A percentile compares a stretch with the other conserved stretches of the same genome.
Conservation (phyloP, 768 basidiomycete species). For the Podaxis sp. region DNA sequence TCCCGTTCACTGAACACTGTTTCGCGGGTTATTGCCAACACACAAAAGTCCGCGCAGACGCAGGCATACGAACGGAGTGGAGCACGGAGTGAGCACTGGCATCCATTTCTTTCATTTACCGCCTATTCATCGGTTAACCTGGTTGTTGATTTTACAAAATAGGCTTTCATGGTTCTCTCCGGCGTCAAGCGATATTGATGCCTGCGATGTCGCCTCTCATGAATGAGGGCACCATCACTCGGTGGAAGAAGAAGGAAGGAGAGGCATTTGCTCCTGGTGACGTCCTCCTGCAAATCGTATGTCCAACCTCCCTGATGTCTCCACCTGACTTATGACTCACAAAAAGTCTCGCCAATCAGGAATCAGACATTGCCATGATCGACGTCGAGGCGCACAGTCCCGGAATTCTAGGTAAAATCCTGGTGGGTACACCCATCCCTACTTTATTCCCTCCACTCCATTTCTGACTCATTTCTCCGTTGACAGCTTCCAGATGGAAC, state of each 20-base stretch:
- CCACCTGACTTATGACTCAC: neutral
- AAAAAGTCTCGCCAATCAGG: constrained; percentile 38
- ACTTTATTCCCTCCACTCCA: constrained; percentile 45
- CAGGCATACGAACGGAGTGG: constrained; percentile 3
- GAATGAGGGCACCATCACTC: constrained; percentile 89
- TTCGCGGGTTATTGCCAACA: constrained; percentile 1
- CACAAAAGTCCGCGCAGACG: neutral
- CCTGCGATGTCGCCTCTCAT: constrained; percentile 98
- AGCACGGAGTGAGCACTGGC: neutral
- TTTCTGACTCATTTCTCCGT: neutral
- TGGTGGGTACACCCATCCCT: constrained; percentile 47
- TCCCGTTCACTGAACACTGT: constrained; percentile 10
- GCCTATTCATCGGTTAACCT: neutral
- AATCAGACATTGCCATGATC: constrained; percentile 94
- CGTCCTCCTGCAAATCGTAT: constrained; percentile 84
- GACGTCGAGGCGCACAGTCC: constrained; percentile 99
- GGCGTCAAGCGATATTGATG: constrained; percentile 42
- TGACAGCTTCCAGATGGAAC: constrained; percentile 57
- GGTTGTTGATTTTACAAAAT: neutral
- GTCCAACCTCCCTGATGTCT: constrained; percentile 20
- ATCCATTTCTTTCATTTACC: neutral
- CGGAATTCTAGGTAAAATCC: constrained; percentile 88
- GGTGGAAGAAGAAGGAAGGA: constrained; percentile 88
- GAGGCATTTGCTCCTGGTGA: constrained; percentile 79
- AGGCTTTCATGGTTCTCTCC: constrained; percentile 16